phyloP scores from a whole-genome alignment of 2,329 filamentous ascomycete species.

The Claviceps sorghi region DNA sequence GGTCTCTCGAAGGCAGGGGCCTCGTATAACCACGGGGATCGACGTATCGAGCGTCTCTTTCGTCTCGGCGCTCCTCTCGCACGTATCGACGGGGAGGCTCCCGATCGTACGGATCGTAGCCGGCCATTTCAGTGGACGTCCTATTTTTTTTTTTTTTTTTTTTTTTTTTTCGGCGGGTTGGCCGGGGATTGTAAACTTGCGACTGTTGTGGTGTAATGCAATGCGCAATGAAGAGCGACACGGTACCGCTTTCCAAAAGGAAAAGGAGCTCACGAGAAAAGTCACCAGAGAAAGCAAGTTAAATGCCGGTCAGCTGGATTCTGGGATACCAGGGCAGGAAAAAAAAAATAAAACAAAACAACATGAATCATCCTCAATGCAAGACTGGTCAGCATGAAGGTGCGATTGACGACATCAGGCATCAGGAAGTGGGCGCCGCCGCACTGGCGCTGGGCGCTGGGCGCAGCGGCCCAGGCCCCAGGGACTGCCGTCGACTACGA shows the following conservation, averaged over 20 bases:
- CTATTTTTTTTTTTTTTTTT: background rate
- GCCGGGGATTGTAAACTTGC: background rate
- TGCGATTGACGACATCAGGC: background rate
- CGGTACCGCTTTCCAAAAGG: background rate
- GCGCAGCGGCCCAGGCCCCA: background rate
- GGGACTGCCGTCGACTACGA: background rate
- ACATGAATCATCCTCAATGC: background rate
- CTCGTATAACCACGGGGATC: slow-evolving; percentile 37
- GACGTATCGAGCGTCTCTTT: slow-evolving; percentile 37
- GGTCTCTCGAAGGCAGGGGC: slow-evolving; percentile 32
- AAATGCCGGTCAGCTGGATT: background rate
- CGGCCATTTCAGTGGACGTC: slow-evolving; percentile 18
- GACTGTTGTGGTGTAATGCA: background rate
- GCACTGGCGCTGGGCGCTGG: background rate
- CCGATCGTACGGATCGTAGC: slow-evolving; percentile 41
- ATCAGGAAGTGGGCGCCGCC: too few relatives aligned
- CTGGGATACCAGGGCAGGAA: background rate
- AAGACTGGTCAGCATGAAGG: background rate
- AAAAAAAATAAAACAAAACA: background rate
- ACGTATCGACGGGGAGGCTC: slow-evolving; percentile 37
- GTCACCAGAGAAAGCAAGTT: background rate
- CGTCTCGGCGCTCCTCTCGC: slow-evolving; percentile 38
- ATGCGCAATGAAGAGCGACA: too few relatives aligned
- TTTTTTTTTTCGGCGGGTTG: background rate
- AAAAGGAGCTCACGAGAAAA: background rate